Base-by-base conservation (phyloP, 179 eudicot genomes). In the Corrigiola litoralis region DNA sequence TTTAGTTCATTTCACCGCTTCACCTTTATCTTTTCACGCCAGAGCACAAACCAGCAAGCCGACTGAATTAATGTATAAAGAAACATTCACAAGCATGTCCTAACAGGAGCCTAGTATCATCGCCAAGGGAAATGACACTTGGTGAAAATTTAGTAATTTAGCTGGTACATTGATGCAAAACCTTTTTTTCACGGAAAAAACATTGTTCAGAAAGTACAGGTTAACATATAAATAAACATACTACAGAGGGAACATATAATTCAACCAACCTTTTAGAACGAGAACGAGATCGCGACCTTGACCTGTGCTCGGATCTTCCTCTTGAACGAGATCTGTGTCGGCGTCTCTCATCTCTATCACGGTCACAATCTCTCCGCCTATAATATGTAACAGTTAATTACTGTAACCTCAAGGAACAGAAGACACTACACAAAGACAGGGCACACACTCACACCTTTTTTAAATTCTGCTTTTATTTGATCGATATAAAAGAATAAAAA, bases 251-350 rank as follows among this genome's bases (percentile, higher is more conserved):
- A 32, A 44, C 3, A 10, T 5, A 29, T 20, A 36, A 49, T 52
- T 32, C 21, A 41, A 71, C 79, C 21, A 59, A 80, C 84, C 81
- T 77, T 70, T 81, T 78, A 2, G 85, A 81, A 58, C 77, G 82
- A 69, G 85, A 92, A 37, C 87, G 97, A 57, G 96, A 89, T 48
- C 89, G 89, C 16, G 97, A 90, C 53, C 97, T 81, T 6, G 99
- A 89, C 77, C 87, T 78, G 55, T 71, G 94, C 58, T 87, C 96
- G 31, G 97, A 85, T 81, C 78, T 87, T 61, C 80, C 85, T 58
- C 80, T 82, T 16, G 97, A 83, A 58, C 69, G 81, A 38, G 98
- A 90, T 65, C 81, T 75, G 56, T 69, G 91, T 49, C 80, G 77
- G 63, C 59, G 90, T 67, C 80, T 78, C 17, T 80, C 95, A 79